phyloP scores from a whole-genome alignment of 2,329 filamentous ascomycete genomes.

The Aspergillus sp. region DNA sequence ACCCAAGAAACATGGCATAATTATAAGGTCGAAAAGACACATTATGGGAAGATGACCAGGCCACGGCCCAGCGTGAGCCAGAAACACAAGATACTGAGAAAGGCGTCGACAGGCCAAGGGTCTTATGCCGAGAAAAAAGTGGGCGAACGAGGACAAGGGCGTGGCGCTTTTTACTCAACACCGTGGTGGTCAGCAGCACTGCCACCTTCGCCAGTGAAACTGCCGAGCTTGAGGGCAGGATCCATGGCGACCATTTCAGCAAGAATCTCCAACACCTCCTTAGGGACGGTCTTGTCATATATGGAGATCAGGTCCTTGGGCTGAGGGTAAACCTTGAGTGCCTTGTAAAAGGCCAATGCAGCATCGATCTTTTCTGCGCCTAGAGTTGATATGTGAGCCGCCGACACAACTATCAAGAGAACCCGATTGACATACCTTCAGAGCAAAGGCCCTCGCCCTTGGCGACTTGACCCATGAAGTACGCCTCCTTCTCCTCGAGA shows the following conservation, averaged over 20 bases:
- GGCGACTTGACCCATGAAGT: conserved; percentile 95
- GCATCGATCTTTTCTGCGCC: conserved; percentile 65
- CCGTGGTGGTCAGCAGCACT: conserved; percentile 37
- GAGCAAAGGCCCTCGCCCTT: conserved; percentile 79
- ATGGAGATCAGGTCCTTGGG: conserved; percentile 91
- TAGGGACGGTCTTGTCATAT: conserved; percentile 97
- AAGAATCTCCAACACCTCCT: conserved; percentile 93
- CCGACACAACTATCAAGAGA: conserved; percentile 1
- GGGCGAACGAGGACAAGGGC: conserved; percentile 19
- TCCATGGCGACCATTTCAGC: conserved; percentile 98
- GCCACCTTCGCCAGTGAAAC: conserved; percentile 37
- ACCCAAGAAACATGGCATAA: conserved; percentile 5
- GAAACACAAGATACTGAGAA: conserved; percentile 15
- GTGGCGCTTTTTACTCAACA: conserved; percentile 35
- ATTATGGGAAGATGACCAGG: conserved; percentile 18
- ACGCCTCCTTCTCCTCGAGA: conserved; percentile 89
- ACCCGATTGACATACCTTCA: conserved; percentile 64
- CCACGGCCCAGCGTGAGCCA: conserved; percentile 26
- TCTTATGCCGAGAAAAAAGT: conserved; percentile 14
- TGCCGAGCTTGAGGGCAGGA: conserved; percentile 65
- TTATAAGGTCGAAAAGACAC: conserved; percentile 11
- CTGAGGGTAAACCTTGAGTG: conserved; percentile 95
- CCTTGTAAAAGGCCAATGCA: conserved; percentile 95
- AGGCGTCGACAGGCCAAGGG: conserved; percentile 14
- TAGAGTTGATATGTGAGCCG: conserved; percentile 22